Conservation (phyloP, 495 filamentous ascomycete species). For the Darksidea phi region DNA sequence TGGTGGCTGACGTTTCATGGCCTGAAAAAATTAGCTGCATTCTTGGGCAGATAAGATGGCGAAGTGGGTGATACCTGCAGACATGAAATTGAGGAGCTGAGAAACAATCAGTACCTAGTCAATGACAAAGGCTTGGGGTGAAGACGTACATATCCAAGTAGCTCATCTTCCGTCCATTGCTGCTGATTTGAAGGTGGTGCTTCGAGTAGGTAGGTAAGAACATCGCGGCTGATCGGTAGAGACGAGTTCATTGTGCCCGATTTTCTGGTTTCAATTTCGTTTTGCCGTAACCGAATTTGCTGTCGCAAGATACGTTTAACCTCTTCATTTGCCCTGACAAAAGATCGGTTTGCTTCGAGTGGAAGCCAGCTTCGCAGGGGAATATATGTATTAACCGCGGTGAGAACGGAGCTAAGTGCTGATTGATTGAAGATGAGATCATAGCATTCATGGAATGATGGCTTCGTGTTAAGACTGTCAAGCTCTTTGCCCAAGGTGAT, state of each 20-base stretch:
- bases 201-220: slow-evolving; percentile 16
- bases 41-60: neutral
- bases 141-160: slow-evolving; percentile 12
- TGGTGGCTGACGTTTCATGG: slow-evolving; percentile 69
- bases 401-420: slow-evolving; percentile 12
- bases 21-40: slow-evolving; percentile 90
- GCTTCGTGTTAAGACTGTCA: slow-evolving; percentile 61
- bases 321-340: slow-evolving; percentile 6
- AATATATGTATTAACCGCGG: slow-evolving; percentile 17
- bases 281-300: slow-evolving; percentile 1
- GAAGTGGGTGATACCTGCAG: slow-evolving; percentile 5
- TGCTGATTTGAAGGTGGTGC: neutral
- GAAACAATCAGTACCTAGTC: neutral
- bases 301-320: slow-evolving; percentile 5
- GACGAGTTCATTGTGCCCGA: neutral
- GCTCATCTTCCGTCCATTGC: slow-evolving; percentile 22
- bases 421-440: slow-evolving; percentile 53
- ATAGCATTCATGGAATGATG: slow-evolving; percentile 66
- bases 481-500: slow-evolving; percentile 80
- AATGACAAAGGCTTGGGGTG: no score
- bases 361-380: slow-evolving; percentile 22
- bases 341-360: slow-evolving; percentile 18
- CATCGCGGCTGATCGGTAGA: slow-evolving; percentile 1
- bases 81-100: slow-evolving; percentile 25
- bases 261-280: neutral